Conservation (phyloP, 495 filamentous ascomycete genomes). For the Neurospora tetrasperma region DNA sequence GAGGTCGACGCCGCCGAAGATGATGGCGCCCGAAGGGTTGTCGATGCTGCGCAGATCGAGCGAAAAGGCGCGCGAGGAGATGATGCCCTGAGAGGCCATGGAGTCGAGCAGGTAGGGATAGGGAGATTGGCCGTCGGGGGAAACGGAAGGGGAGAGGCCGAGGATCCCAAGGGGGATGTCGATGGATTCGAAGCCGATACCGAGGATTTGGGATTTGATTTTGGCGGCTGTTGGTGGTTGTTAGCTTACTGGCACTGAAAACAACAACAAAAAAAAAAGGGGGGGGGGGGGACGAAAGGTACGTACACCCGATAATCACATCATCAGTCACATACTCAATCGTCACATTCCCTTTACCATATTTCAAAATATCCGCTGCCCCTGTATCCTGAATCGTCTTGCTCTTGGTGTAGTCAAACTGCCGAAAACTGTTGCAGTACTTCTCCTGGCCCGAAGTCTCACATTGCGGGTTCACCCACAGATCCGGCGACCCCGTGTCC, state of each 20-base stretch:
- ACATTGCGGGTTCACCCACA: constrained; percentile 37
- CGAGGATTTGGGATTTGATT: constrained; percentile 31
- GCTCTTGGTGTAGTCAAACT: constrained; percentile 25
- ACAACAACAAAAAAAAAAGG: no score
- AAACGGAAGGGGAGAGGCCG: constrained; percentile 51
- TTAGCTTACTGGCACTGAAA: no score
- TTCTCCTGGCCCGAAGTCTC: constrained; percentile 12
- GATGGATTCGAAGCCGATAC: constrained; percentile 26
- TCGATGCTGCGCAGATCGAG: constrained; percentile 48
- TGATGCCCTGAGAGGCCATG: constrained; percentile 49
- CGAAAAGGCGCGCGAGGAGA: constrained; percentile 63
- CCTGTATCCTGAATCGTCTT: constrained; percentile 18
- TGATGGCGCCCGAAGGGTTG: constrained; percentile 45
- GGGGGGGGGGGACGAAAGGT: no score
- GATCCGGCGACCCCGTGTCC: constrained; percentile 36
- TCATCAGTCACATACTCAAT: constrained; percentile 32
- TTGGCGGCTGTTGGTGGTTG: constrained; percentile 6
- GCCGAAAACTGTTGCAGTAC: constrained; percentile 20
- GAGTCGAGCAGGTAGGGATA: constrained; percentile 62
- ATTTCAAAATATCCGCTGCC: constrained; percentile 19
- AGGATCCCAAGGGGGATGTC: constrained; percentile 55
- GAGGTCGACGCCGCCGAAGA: constrained; percentile 69
- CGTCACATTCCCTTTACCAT: constrained; percentile 30
- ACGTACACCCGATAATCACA: constrained; percentile 23
- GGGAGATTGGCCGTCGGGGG: constrained; percentile 25